Base-by-base conservation (phyloP, 768 basidiomycete genomes). In the Kwoniella europaea region DNA sequence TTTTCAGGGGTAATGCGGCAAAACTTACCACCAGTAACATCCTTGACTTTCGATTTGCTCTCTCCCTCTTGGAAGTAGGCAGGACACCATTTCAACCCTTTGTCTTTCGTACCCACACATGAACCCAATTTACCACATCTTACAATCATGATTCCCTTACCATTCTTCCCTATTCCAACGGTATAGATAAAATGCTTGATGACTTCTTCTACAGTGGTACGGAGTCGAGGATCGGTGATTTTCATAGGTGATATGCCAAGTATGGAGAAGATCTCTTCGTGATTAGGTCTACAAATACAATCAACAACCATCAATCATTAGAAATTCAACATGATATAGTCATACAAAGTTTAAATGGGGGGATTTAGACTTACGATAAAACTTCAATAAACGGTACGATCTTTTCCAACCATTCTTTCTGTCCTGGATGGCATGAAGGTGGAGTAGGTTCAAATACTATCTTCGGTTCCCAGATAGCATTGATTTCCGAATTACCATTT, bases 391-490 rank as follows among this genome's bases (percentile, higher is more conserved):
- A 41, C 4, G 58, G 55, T 6, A 70, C 22, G 20, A 73, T 65
- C 27, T 63, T 18, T 59, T 81, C 78, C n/a, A 81, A 55, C 72
- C 69, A 76, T n/a, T 69, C 67, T 29, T 58, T 62, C 54, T 81
- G 74, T 6, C 67, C 76, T 12, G 73, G 24, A 68, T 74, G 71
- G 69, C 79, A 81, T 16, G 68, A 68, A 3, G 67, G 65, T 20
- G 79, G 79, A 6, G 75, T 71, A 42, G 79, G 79, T 63, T 81
- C 79, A 57, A 71, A 81, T 2, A 81, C 76, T n/a, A 81, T 72
- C 52, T 75, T 77, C 2, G 79, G 79, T 15, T 24, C 43, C 79
- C 79, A 81, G 12, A 4, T 35, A 43, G 10, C 35, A 44, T 56
- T 16, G 35, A 35, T 35, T 1, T 35, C 35, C 35, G 35, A 35